Conservation (phyloP, 1,284 basidiomycete species). For the Xerocomus nothofagi region DNA sequence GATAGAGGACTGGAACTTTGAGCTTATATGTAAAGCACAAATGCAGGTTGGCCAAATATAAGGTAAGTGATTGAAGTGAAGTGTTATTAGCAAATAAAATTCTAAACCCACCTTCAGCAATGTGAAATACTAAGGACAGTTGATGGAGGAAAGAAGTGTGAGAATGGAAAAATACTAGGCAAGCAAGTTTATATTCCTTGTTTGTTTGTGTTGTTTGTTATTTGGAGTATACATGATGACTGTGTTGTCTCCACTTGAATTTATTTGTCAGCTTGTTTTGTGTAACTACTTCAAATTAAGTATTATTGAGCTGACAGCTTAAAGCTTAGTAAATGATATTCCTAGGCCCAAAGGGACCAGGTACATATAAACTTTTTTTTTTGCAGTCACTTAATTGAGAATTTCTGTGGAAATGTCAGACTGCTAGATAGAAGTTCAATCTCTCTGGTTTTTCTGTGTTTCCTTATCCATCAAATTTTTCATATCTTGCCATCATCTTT, state of each 20-base stretch:
- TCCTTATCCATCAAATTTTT: too few species aligned
- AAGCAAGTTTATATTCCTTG: slow-evolving; percentile 15
- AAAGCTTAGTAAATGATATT: too few species aligned
- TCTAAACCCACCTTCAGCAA: slow-evolving; percentile 4
- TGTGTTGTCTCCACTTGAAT: not conserved
- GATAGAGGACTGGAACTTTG: not conserved
- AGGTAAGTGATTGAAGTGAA: not conserved
- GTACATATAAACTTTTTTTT: too few species aligned
- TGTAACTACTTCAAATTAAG: too few species aligned
- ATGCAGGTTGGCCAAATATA: slow-evolving; percentile 1
- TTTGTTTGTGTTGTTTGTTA: slow-evolving; percentile 18
- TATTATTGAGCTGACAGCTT: too few species aligned
- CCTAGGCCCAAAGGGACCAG: too few species aligned
- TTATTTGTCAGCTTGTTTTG: not conserved
- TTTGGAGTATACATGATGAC: slow-evolving; percentile 2
- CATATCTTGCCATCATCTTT: too few species aligned
- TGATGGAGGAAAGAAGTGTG: not conserved
- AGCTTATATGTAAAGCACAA: not conserved
- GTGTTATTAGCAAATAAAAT: not conserved
- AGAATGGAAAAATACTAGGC: not conserved
- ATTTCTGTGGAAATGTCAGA: too few species aligned
- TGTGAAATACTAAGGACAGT: not conserved
- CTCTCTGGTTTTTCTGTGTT: too few species aligned
- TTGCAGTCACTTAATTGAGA: too few species aligned
- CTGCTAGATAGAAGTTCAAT: too few species aligned